Evolutionary conservation across 1,284 basidiomycete species (phyloP), one percentile per base, ranked within the genome.

Genomic region (Porphyrellus sp.): DNA sequence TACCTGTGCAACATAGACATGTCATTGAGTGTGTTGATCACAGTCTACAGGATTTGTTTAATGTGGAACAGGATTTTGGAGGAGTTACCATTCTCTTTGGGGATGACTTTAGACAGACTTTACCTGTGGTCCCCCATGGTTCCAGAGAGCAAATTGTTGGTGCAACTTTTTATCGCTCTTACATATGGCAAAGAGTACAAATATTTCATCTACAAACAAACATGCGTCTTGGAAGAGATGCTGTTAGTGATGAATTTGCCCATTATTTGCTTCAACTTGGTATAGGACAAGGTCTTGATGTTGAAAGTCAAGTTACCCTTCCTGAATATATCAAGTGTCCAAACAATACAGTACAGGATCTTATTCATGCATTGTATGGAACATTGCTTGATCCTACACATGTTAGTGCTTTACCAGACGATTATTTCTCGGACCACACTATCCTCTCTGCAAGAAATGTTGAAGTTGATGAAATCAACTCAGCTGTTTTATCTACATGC

Each of bases 81-180:
- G 34, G 25, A 28, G 21, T 38, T 11, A 27, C 18, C 16, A 16
- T 33, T 33, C 21, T 44, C 8, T 33, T 33, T 33, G 30, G 31
- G 18, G 43, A 31, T n/a, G 43, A 45, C 16, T 45, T 45, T 25
- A 34, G 31, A 18, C 31, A 45, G 9, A 45, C 43, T 9, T 13
- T 35, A 2, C 34, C 45, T 20, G 33, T 46, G 1, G 3, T 46
- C 15, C 31, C 33, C 20, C 25, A 46, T 46, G 45, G 34, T 0
- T 46, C 45, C 5, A 46, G 45, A 37, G 45, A 46, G 25, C 45
- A 46, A 7, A 46, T 46, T 37, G 45, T 46, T 15, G 24, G n/a
- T 28, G 45, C 13, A 7, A 20, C 45, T 27, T 18, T 46, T 5
- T 28, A 18, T 5, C 5, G 18, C 8, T 46, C 34, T 6, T 7